Evolutionary conservation across 306 rosid species (phyloP), one percentile per base, ranked within the genome.

Genomic region (Coriaria nepalensis): DNA sequence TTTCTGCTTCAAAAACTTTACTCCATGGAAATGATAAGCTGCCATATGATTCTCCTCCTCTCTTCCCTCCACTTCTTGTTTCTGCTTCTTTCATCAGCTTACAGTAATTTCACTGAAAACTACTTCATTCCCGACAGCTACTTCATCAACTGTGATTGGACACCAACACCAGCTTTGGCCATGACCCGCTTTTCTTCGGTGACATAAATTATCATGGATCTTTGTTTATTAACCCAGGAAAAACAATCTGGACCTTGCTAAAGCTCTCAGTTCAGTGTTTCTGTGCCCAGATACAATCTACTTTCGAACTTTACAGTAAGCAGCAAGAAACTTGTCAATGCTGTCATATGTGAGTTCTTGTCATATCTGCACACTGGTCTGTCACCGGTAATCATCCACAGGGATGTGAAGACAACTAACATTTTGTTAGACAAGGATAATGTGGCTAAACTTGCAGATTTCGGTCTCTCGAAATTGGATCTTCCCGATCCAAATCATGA

Each of bases 391-490:
- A 52, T 62, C 49, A 53, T 62, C 9, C 67, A 62, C 13, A 32
- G 55, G 3, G 60, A 53, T 35, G 52, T 62, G 4, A 62, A 62
- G 52, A 45, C 60, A 13, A 62, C 67, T 0, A 62, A 61, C 58
- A 61, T 61, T 45, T 37, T 52, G 8, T 47, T 60, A 4, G 56
- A 49, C 36, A 35, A 41, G 37, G 6, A 45, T 9, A 10, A 0
- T 8, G 33, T 10, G 0, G 62, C 44, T 4, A 57, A 49, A 42
- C 47, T 48, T 6, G 55, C 56, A 0, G 64, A 59, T 59, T 48
- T 56, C 3, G 62, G 62, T 11, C 47, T 45, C 35, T 56, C 62
- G 0, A 56, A 35, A 7, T 9, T 10, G 0, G 14, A 35, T 1
- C 45, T 2, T 37, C 53, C 52, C 0, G 11, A 46, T 2, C 8